Evolutionary conservation across 2,329 filamentous ascomycete species (phyloP).

Genomic region (Calcarisporium arbuscula): DNA sequence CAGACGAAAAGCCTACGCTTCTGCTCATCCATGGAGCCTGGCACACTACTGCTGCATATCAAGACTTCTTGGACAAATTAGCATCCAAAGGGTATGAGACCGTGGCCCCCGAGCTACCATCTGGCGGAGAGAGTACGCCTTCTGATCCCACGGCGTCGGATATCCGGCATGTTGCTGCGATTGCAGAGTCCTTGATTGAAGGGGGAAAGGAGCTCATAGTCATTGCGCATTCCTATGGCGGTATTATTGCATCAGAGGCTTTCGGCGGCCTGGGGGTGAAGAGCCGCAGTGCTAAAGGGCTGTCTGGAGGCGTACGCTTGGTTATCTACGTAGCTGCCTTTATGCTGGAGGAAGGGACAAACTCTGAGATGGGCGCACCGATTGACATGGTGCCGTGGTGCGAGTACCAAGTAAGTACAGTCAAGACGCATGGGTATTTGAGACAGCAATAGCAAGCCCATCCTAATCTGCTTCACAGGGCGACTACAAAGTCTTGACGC

Average conservation of each 20-base stretch:
- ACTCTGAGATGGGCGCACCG: not conserved
- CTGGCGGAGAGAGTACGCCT: not conserved
- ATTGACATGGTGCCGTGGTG: not conserved
- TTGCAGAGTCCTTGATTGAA: not conserved
- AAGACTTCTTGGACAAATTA: not conserved
- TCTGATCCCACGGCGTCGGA: not conserved
- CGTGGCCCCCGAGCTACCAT: not conserved
- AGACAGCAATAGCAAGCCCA: too few species aligned
- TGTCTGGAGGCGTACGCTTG: not conserved
- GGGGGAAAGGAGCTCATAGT: constrained; percentile 1
- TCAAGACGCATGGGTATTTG: not conserved
- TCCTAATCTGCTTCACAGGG: too few species aligned
- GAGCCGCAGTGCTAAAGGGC: not conserved
- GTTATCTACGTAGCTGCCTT: not conserved
- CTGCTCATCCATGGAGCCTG: constrained; percentile 1
- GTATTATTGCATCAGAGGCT: not conserved
- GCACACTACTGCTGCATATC: constrained; percentile 1
- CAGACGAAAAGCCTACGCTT: constrained; percentile 1
- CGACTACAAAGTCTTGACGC: not conserved
- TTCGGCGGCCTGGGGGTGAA: not conserved
- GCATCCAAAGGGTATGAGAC: not conserved
- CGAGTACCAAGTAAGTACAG: constrained; percentile 1
- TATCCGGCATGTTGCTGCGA: not conserved
- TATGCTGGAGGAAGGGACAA: not conserved
- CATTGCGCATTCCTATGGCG: constrained; percentile 1